Evolutionary conservation across 805 yeast species (phyloP).

Genomic region (Candida krabiensis): DNA sequence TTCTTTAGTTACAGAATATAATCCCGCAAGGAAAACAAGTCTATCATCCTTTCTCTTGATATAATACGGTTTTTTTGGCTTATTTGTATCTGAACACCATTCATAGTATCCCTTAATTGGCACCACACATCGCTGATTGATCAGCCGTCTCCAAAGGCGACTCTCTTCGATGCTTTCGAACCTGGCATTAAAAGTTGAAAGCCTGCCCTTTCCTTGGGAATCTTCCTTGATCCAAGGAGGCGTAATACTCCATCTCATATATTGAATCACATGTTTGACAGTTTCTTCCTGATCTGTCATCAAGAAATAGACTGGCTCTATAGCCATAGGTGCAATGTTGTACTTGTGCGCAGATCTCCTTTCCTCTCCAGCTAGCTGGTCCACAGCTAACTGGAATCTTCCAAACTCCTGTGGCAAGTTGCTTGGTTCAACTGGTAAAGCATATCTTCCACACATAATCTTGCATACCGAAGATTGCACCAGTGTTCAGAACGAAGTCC

Average conservation of each 20-base stretch:
- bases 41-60: constrained; percentile 52
- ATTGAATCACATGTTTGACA: constrained; percentile 33
- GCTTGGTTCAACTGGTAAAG: constrained; percentile 37
- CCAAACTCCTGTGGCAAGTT: constrained; percentile 43
- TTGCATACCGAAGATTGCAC: too few species aligned
- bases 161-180: constrained; percentile 56
- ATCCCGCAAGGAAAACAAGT: constrained; percentile 66
- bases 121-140: constrained; percentile 63
- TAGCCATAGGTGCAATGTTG: constrained; percentile 63
- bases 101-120: constrained; percentile 87
- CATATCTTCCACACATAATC: constrained; percentile 37
- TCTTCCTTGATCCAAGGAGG: constrained; percentile 60
- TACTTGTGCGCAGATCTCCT: constrained; percentile 39
- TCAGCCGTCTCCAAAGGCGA: constrained; percentile 56
- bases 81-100: constrained; percentile 50
- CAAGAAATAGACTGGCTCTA: constrained; percentile 41
- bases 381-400: constrained; percentile 25
- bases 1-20: constrained; percentile 36
- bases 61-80: constrained; percentile 62
- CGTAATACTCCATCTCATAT: constrained; percentile 80
- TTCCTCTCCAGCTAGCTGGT: constrained; percentile 22
- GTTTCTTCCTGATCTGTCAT: constrained; percentile 10
- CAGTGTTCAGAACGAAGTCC: not conserved
- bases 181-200: constrained; percentile 72
- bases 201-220: constrained; percentile 33